These are phyloP conservation scores for Rhynchosporium graminicola DNA, from an alignment of 2,329 filamentous ascomycete species.

Conservation along the genomic window DNA sequence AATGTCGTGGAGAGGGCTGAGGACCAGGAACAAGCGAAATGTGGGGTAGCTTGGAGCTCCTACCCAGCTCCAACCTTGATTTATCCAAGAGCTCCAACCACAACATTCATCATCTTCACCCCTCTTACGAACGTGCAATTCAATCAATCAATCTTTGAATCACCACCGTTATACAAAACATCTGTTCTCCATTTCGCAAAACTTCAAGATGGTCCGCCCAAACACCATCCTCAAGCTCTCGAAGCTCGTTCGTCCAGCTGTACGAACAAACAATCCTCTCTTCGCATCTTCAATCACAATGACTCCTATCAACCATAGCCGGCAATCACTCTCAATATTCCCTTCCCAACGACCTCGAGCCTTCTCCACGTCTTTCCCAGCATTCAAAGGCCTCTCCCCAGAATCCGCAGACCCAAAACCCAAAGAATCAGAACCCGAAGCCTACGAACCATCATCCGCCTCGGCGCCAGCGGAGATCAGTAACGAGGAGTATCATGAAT, in stretches of 20 bases:
- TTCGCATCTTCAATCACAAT: constrained; percentile 1
- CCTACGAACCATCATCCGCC: neutral
- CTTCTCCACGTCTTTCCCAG: constrained; percentile 36
- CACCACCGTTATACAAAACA: neutral
- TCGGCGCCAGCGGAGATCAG: constrained; percentile 63
- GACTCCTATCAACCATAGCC: neutral
- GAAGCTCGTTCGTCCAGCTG: constrained; percentile 15
- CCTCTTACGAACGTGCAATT: neutral
- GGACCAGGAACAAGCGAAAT: constrained; percentile 16
- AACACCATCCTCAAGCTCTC: constrained; percentile 12
- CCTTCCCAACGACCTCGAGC: constrained; percentile 39
- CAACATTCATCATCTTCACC: neutral
- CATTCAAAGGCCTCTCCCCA: constrained; percentile 58
- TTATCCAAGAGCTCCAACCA: constrained; percentile 13
- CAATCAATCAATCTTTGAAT: neutral
- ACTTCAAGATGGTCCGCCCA: constrained; percentile 12
- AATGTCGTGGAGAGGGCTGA: constrained; percentile 22
- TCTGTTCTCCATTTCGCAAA: neutral
- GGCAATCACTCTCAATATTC: too few species aligned
- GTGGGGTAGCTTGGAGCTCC: constrained; percentile 24
- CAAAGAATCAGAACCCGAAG: constrained; percentile 42
- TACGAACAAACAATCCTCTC: constrained; percentile 7
- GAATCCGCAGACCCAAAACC: constrained; percentile 55
- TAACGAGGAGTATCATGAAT: constrained; percentile 72
- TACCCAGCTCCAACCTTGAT: neutral